phyloP scores from a whole-genome alignment of 306 rosid genomes.

The Canavalia gladiata region DNA sequence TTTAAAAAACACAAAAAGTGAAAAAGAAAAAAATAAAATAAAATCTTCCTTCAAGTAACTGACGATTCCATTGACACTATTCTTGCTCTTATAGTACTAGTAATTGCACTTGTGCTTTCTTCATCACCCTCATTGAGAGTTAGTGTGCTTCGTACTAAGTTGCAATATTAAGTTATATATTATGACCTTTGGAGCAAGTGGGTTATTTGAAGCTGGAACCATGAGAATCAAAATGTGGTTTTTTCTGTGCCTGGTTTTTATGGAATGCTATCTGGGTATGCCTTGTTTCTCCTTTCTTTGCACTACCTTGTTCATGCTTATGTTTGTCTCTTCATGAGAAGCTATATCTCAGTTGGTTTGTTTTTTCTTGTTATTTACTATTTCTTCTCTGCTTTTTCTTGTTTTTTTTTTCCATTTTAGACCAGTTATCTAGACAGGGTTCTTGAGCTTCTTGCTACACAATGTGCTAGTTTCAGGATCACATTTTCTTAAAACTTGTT shows the following conservation, averaged over 20 bases:
- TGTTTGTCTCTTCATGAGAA: background rate
- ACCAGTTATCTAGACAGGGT: background rate
- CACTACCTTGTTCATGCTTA: background rate
- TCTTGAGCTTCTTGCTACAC: slow-evolving; percentile 23
- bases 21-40: slow-evolving; percentile 42
- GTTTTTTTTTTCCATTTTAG: background rate
- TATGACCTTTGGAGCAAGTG: slow-evolving; percentile 11
- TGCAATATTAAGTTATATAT: slow-evolving; percentile 23
- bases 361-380: background rate
- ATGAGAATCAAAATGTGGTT: slow-evolving; percentile 61
- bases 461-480: background rate
- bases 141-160: slow-evolving; percentile 20
- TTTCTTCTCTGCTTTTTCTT: background rate
- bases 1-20: slow-evolving; percentile 43
- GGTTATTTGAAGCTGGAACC: slow-evolving; percentile 28
- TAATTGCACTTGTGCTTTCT: background rate
- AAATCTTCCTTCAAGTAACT: slow-evolving; percentile 70
- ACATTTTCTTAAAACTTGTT: slow-evolving; percentile 1
- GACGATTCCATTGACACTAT: slow-evolving; percentile 60
- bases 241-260: slow-evolving; percentile 56
- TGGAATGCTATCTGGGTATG: slow-evolving; percentile 71
- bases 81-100: background rate
- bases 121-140: background rate
- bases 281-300: slow-evolving; percentile 27
- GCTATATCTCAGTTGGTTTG: slow-evolving; percentile 50